These are phyloP conservation scores for Corchorus capsularis DNA, from an alignment of 345 rosid species.

Conservation along the genomic window DNA sequence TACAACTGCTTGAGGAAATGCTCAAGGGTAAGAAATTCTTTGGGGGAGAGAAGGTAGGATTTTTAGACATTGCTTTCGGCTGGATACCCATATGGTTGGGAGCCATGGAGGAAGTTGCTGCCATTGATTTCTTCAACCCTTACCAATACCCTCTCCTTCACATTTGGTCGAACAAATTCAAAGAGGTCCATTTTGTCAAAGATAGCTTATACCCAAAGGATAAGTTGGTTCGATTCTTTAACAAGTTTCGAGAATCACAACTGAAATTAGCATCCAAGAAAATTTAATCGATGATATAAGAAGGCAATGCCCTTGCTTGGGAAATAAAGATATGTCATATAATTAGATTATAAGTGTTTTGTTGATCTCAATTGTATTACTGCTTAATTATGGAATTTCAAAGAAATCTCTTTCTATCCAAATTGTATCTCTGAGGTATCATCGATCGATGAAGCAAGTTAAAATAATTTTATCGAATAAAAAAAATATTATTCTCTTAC, in stretches of 20 bases:
- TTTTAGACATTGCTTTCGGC: conserved; percentile 16
- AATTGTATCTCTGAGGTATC: too few relatives aligned
- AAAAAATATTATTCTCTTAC: too few relatives aligned
- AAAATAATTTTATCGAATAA: too few relatives aligned
- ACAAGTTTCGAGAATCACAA: background rate
- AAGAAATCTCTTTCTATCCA: too few relatives aligned
- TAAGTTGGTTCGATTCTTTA: background rate
- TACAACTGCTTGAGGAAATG: conserved; percentile 19
- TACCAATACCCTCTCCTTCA: conserved; percentile 15
- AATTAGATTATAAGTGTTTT: too few relatives aligned
- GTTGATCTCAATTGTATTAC: too few relatives aligned
- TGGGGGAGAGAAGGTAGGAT: conserved; percentile 21
- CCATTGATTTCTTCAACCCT: background rate
- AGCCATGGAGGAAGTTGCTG: background rate
- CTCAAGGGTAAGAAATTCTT: conserved; percentile 22
- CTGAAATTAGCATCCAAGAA: background rate
- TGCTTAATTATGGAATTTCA: too few relatives aligned
- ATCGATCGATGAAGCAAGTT: too few relatives aligned
- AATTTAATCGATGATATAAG: too few relatives aligned
- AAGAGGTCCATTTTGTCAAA: background rate
- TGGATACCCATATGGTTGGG: conserved; percentile 12
- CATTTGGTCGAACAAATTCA: conserved; percentile 3
- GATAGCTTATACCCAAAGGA: background rate
- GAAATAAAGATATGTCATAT: too few relatives aligned
- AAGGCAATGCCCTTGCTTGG: too few relatives aligned